phyloP scores from a whole-genome alignment of 2,329 filamentous ascomycete species.

The Achaetomium macrosporum region DNA sequence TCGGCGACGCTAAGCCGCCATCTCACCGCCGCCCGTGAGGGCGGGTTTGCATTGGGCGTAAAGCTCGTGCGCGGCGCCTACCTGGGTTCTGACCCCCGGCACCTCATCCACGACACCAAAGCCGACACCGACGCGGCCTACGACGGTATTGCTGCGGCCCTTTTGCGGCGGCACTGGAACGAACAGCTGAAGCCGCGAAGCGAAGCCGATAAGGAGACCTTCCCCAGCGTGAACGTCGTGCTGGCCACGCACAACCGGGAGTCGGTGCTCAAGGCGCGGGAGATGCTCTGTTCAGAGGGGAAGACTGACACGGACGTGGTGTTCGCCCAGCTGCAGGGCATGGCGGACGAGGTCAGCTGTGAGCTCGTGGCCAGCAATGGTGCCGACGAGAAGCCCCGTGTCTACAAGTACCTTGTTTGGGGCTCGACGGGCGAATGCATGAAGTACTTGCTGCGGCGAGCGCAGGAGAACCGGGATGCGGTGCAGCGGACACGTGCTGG shows the following conservation, averaged over 20 bases:
- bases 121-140: conserved; percentile 66
- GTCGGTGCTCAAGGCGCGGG: conserved; percentile 56
- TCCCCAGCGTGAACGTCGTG: conserved; percentile 58
- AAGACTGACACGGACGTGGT: conserved; percentile 38
- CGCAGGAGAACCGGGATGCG: conserved; percentile 69
- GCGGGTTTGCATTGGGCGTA: conserved; percentile 62
- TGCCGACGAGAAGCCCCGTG: conserved; percentile 26
- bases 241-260: conserved; percentile 78
- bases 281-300: conserved; percentile 41
- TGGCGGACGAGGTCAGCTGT: conserved; percentile 88
- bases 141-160: conserved; percentile 60
- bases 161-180: conserved; percentile 61
- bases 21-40: conserved; percentile 51
- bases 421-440: conserved; percentile 73
- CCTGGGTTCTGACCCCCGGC: conserved; percentile 61
- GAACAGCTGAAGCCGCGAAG: conserved; percentile 41
- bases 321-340: conserved; percentile 84
- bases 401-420: conserved; percentile 66
- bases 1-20: conserved; percentile 53
- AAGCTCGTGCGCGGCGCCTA: conserved; percentile 75
- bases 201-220: conserved; percentile 30
- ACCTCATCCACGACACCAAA: conserved; percentile 67
- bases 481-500: conserved; percentile 57
- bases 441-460: conserved; percentile 70
- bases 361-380: conserved; percentile 41